Evolutionary conservation across 176 grass and related monocot genomes (phyloP).

Genomic region (Carex myosuroides): DNA sequence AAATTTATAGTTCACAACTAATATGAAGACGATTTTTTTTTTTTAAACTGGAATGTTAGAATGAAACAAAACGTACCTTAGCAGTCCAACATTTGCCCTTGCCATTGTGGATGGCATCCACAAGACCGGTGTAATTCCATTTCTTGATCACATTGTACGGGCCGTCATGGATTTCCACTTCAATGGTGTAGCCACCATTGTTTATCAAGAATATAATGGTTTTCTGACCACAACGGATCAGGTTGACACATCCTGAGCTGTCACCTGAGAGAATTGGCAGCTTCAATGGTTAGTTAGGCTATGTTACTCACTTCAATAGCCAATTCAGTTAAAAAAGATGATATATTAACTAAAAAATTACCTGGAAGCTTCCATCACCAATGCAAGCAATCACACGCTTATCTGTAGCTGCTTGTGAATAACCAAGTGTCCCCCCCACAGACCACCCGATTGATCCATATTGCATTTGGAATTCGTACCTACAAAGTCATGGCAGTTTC

Average conservation of each 20-base stretch:
- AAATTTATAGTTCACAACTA: not conserved
- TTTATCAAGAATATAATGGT: slow-evolving; percentile 90
- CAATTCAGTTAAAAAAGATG: no score
- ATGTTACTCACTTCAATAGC: no score
- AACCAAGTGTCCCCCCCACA: slow-evolving; percentile 52
- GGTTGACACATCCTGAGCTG: slow-evolving; percentile 66
- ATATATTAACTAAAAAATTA: not conserved
- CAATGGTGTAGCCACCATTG: slow-evolving; percentile 89
- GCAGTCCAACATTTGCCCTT: slow-evolving; percentile 62
- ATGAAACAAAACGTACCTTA: slow-evolving; percentile 11
- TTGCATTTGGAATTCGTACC: slow-evolving; percentile 94
- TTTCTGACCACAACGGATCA: slow-evolving; percentile 51
- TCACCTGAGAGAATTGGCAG: slow-evolving; percentile 26
- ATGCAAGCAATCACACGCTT: slow-evolving; percentile 70
- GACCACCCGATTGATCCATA: slow-evolving; percentile 83
- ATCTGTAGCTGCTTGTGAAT: slow-evolving; percentile 36
- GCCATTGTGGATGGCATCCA: slow-evolving; percentile 65
- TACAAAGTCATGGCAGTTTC: not conserved
- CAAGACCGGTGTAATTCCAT: slow-evolving; percentile 60
- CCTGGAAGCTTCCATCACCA: slow-evolving; percentile 83
- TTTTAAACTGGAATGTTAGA: not conserved
- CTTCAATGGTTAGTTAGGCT: no score
- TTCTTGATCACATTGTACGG: slow-evolving; percentile 93
- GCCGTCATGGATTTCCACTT: slow-evolving; percentile 77
- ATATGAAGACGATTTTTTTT: not conserved